Conservation (phyloP, 2,329 filamentous ascomycete genomes). For the Geosmithia morbida region DNA sequence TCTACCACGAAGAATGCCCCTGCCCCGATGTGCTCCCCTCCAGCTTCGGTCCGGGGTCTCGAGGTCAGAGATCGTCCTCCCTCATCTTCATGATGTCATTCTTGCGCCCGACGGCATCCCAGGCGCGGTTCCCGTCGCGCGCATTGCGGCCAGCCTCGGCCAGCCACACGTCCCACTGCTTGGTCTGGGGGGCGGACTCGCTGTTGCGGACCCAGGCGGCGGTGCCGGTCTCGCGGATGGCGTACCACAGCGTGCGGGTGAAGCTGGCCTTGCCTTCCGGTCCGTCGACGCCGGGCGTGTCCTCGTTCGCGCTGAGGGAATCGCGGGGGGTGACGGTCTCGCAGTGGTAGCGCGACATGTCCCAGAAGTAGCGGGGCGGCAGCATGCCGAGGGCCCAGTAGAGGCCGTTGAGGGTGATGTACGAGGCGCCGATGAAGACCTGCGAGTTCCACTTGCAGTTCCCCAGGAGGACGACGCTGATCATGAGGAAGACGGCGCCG, state of each 20-base stretch:
- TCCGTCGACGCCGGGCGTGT: slow-evolving; percentile 13
- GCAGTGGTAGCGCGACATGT: slow-evolving; percentile 35
- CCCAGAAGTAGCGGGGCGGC: slow-evolving; percentile 36
- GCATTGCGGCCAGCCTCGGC: slow-evolving; percentile 28
- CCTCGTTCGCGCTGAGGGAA: slow-evolving; percentile 17
- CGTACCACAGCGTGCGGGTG: slow-evolving; percentile 44
- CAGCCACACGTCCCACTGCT: slow-evolving; percentile 40
- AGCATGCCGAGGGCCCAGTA: slow-evolving; percentile 43
- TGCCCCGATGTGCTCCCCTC: no score
- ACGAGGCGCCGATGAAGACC: slow-evolving; percentile 39
- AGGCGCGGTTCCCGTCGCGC: slow-evolving; percentile 13
- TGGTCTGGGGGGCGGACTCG: slow-evolving; percentile 35
- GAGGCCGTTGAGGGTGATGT: slow-evolving; percentile 43
- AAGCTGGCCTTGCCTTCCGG: slow-evolving; percentile 29
- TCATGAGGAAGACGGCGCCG: slow-evolving; percentile 46
- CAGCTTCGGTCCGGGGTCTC: no score
- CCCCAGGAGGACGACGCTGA: slow-evolving; percentile 43
- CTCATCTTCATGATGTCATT: slow-evolving; percentile 27
- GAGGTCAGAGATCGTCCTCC: background rate
- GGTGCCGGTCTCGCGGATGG: slow-evolving; percentile 36
- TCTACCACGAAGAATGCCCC: no score
- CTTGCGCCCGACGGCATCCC: slow-evolving; percentile 33
- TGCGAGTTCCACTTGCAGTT: slow-evolving; percentile 49
- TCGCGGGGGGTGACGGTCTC: slow-evolving; percentile 24
- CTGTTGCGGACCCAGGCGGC: slow-evolving; percentile 37